Conservation (phyloP, 2,329 filamentous ascomycete species). For the Fusarium sp. region DNA sequence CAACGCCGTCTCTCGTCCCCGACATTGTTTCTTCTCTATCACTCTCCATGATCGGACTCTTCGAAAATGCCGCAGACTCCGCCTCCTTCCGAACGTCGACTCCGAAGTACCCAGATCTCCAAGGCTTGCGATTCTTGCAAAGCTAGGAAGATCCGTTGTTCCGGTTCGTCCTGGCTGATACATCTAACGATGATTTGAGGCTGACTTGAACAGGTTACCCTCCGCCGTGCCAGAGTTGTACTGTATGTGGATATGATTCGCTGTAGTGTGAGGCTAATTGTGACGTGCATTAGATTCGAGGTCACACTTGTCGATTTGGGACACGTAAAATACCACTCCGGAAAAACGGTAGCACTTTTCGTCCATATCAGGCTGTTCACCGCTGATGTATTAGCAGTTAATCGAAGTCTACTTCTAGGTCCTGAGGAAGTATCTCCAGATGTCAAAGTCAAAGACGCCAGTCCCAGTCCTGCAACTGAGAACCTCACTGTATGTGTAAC, state of each 20-base stretch:
- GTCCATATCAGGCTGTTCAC: background rate
- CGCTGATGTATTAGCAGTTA: conserved; percentile 11
- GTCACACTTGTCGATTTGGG: conserved; percentile 29
- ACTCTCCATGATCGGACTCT: background rate
- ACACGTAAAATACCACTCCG: conserved; percentile 35
- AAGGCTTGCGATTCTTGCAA: conserved; percentile 44
- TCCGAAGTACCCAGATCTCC: conserved; percentile 30
- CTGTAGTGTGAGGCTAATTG: too few species aligned
- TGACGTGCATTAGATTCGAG: conserved; percentile 25
- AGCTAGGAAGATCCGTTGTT: conserved; percentile 40
- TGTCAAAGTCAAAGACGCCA: background rate
- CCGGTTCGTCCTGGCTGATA: conserved; percentile 17
- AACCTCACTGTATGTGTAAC: background rate
- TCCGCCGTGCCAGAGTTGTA: conserved; percentile 35
- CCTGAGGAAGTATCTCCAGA: fast-evolving
- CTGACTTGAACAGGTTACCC: conserved; percentile 29
- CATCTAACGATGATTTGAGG: background rate
- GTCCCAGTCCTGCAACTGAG: background rate
- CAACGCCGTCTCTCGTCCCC: conserved; percentile 3
- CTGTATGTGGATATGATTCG: background rate
- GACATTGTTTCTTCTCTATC: background rate
- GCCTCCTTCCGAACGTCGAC: conserved; percentile 1
- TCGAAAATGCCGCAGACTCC: conserved; percentile 10
- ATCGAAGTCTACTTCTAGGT: conserved; percentile 1
- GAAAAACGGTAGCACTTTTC: conserved; percentile 27